phyloP scores from a whole-genome alignment of 108 stramenopile genomes.

The Pseudonitzschia delicatissima region DNA sequence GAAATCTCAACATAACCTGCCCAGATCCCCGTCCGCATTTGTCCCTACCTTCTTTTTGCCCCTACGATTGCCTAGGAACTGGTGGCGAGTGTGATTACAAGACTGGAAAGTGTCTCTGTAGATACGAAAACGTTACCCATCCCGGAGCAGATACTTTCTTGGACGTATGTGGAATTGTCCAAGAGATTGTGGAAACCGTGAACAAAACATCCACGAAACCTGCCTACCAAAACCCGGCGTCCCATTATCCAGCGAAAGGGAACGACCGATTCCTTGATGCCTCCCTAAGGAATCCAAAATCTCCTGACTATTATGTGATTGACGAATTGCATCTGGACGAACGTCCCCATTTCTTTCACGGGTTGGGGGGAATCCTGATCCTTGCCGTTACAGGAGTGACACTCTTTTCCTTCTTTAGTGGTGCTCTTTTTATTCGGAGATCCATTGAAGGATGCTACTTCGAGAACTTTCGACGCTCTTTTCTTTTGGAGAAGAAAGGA shows the following conservation, averaged over 20 bases:
- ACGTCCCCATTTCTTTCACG: conserved; percentile 23
- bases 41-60: no score
- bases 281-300: conserved; percentile 20
- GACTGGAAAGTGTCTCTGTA: conserved; percentile 67
- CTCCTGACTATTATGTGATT: conserved; percentile 35
- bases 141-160: neutral
- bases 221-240: neutral
- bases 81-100: conserved; percentile 68
- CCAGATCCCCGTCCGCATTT: conserved; percentile 80
- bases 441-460: neutral
- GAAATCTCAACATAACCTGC: conserved; percentile 47
- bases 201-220: neutral
- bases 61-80: conserved; percentile 69
- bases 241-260: conserved; percentile 6
- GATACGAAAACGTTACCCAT: conserved; percentile 7
- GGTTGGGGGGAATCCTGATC: conserved; percentile 5
- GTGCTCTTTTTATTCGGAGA: neutral
- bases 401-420: neutral
- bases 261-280: conserved; percentile 12
- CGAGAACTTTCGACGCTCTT: neutral
- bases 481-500: neutral
- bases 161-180: neutral
- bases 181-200: conserved; percentile 3
- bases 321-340: conserved; percentile 11
- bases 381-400: neutral